These are phyloP conservation scores for Hyaloperonospora arabidopsidis DNA, from an alignment of 352 stramenopile genomes.

Conservation along the genomic window DNA sequence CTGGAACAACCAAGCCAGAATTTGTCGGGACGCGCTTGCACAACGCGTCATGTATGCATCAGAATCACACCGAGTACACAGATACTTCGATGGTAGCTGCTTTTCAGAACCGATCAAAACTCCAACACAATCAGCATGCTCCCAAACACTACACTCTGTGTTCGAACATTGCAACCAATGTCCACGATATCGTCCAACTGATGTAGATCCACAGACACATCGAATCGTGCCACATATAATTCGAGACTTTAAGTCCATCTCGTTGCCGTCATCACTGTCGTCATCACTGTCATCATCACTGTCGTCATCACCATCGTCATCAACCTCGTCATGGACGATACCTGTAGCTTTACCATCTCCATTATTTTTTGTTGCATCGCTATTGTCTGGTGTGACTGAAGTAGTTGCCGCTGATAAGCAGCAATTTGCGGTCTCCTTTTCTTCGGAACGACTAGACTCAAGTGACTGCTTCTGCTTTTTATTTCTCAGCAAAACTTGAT, in stretches of 20 bases:
- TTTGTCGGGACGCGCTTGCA: conserved; percentile 17
- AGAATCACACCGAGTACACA: conserved; percentile 45
- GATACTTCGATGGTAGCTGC: conserved; percentile 23
- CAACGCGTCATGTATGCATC: conserved; percentile 27
- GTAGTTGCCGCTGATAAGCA: no score
- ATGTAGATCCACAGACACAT: conserved; percentile 46
- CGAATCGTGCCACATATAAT: conserved; percentile 41
- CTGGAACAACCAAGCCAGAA: conserved; percentile 57
- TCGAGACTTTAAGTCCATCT: conserved; percentile 15
- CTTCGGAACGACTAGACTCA: conserved; percentile 1
- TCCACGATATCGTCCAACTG: conserved; percentile 43
- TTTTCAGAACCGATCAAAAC: conserved; percentile 26
- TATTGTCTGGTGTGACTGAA: no score
- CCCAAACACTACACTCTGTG: conserved; percentile 52
- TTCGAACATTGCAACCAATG: conserved; percentile 66
- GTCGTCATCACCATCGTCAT: conserved; percentile 4
- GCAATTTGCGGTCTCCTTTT: conserved; percentile 7
- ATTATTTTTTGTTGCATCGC: conserved; percentile 4
- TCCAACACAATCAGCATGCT: conserved; percentile 69
- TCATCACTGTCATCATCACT: conserved; percentile 13
- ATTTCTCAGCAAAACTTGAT: not conserved
- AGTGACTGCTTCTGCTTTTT: conserved; percentile 25
- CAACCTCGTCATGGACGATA: not conserved
- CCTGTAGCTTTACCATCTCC: not conserved
- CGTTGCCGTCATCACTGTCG: conserved; percentile 12